Evolutionary conservation across 192 early-diverging fungal species (phyloP), one percentile per base, ranked within the genome.

Genomic region (Coemansia sp.): DNA sequence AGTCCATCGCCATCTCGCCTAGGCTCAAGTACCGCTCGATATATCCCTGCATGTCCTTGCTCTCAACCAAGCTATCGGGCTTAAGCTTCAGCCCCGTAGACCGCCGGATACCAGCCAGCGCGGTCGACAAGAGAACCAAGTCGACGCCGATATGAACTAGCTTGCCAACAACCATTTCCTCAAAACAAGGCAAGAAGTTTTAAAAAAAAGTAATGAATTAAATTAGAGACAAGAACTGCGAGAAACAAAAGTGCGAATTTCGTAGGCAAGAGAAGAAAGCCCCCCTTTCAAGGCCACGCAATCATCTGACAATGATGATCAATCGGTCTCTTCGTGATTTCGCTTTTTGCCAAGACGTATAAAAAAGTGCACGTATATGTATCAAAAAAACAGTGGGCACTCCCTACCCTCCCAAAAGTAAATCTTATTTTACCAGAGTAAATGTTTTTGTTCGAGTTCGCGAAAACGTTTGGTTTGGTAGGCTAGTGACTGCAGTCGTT

Each of bases 41-140:
- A 48, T 77, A 77, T 10, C 57, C 38, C 18, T 62, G 69, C 42
- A 72, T 59, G 58, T 71, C 60, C 46, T 77, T 70, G 69, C 66
- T 66, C 51, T 77, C 75, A 9, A 63, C 58, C 8, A 77, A 21
- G 50, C 62, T 58, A 23, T 71, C 75, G 16, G 75, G 28, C 59
- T 70, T 77, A 42, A 77, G 55, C 42, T 60, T 67, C 35, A 65
- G 46, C 38, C 77, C 77, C 0, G 77, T 73, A 6, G 77, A 64
- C 42, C 71, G 77, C 42, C 69, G 70, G n/a, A 79, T 70, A 4
- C 71, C 77, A 46, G 77, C 77, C 40, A 79, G 58, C 3, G 77
- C 71, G 14, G 77, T 63, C 5, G 77, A 73, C 40, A 79, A 26
- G 7, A 79, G 71, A 1, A 79, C 71, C 43, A 79, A 42, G 71